Evolutionary conservation across 345 rosid species (phyloP), one percentile per base, ranked within the genome.

Genomic region (Hibiscus mutabilis): DNA sequence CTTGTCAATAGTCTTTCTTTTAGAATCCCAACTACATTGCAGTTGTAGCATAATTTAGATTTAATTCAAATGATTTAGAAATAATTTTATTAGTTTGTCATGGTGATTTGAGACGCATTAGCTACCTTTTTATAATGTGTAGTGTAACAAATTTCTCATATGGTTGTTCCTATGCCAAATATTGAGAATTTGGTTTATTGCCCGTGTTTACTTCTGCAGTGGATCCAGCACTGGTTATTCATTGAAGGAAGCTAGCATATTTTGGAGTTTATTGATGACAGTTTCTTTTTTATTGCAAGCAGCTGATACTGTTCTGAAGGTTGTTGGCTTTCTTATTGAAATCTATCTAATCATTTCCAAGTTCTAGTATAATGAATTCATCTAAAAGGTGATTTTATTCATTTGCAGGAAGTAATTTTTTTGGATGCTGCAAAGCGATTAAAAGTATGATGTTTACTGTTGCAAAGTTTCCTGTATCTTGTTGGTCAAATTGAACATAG

Each of bases 201-300:
- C 67, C 60, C 37, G 27, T 75, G 61, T 79, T 63, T 72, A 69
- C 56, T 57, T 80, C 53, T 76, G 76, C 86, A 93, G 98, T 76
- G 96, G 96, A 70, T 88, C 97, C 71, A 81, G 88, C 80, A 83
- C 86, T 12, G 82, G 93, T 77, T 82, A 84, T 78, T 93, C 98
- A 29, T 69, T 93, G 76, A 87, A 83, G 84, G 90, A 87, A 57
- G 89, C 82, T 1, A 84, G 96, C 60, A 81, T 93, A 71, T 87
- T 91, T 84, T 93, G 98, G 98, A 93, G 93, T 85, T 82, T 91
- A 72, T 76, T 93, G 80, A 91, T 93, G 97, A 89, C 85, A 62
- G 62, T 84, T 78, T 93, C 98, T 33, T 93, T 93, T 86, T 79
- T 93, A 68, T 77, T 93, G 64, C 98, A 93, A 91, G 98, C 97